Base-by-base conservation (phyloP, 805 yeast genomes). In the Nakazawaea anatomiae region DNA sequence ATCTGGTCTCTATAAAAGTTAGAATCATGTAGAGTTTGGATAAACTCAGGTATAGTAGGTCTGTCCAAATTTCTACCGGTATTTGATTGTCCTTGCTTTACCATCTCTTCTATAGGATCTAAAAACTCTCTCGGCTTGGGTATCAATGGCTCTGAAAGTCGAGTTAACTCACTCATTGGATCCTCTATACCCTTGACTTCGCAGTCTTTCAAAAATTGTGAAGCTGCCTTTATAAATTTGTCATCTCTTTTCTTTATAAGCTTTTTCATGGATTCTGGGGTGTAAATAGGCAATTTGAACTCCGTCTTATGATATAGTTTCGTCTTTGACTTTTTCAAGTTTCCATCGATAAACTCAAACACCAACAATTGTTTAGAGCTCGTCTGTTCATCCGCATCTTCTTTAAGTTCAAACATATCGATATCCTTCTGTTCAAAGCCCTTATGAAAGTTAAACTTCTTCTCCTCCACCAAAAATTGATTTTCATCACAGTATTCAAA, bases 401-500 rank as follows among this genome's bases (percentile, higher is more conserved):
- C 66, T 53, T 78, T 75, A 25, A 80, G 66, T 44, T 77, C 71
- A 50, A 72, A 78, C 40, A 78, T 69, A 60, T 80, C 85, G 9
- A 70, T 66, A 40, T 79, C 82, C 44, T 79, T 77, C 57, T 81
- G 85, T 40, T 79, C 71, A 47, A 71, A 82, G 3, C 86, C 87
- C 45, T 75, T 75, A 2, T 49, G 56, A 72, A 71, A 66, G 18
- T 65, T 66, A 51, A 71, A 65, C 39, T 74, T 72, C 50, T 71
- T 71, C 47, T 76, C 79, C 8, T 69, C 73, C 42, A 74, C 62
- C 12, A 73, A 70, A 36, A 76, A 67, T 50, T 69, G 91, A 59
- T 85, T 84, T 61, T 85, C 89, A 63, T 91, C 96, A 42, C 86
- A 82, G 62, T 87, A 91, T 47, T 82, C 87, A 59, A 83, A 83